These are phyloP conservation scores for Candida rishiriensis DNA, from an alignment of 805 yeast genomes.

Conservation along the genomic window DNA sequence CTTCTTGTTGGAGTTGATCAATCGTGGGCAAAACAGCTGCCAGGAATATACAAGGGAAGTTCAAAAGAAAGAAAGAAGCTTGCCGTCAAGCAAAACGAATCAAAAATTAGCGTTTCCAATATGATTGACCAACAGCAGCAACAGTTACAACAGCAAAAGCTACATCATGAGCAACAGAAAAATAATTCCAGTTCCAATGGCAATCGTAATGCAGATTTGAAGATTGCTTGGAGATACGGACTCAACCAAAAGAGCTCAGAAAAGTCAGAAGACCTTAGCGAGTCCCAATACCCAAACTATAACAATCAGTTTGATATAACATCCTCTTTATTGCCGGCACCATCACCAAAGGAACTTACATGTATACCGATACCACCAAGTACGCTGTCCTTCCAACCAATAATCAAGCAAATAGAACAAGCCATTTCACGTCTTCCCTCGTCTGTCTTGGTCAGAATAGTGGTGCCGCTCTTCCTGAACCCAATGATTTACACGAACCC, in stretches of 20 bases:
- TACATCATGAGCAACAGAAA: conserved; percentile 2
- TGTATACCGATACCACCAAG: conserved; percentile 39
- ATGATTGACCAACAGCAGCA: conserved; percentile 36
- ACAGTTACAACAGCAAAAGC: conserved; percentile 14
- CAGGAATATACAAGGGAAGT: conserved; percentile 72
- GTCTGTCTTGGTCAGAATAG: conserved; percentile 52
- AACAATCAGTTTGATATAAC: conserved; percentile 74
- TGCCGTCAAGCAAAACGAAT: conserved; percentile 50
- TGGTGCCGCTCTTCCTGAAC: conserved; percentile 72
- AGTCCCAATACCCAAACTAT: conserved; percentile 45
- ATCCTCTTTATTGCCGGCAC: conserved; percentile 61
- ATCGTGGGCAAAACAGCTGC: conserved; percentile 64
- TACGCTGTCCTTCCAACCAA: conserved; percentile 12
- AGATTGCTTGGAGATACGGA: conserved; percentile 94
- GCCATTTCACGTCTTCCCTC: conserved; percentile 37
- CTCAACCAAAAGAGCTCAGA: conserved; percentile 35
- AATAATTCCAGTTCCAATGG: conserved; percentile 8
- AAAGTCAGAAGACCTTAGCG: conserved; percentile 25
- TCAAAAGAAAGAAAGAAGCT: conserved; percentile 62
- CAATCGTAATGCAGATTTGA: conserved; percentile 45
- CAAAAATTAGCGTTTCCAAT: conserved; percentile 65
- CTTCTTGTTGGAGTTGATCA: conserved; percentile 57
- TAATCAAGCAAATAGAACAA: conserved; percentile 39
- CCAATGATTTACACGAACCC: conserved; percentile 67
- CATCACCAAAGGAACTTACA: conserved; percentile 56